These are phyloP conservation scores for Aureobasidium uvarum DNA, from an alignment of 2,329 filamentous ascomycete species.

Conservation along the genomic window DNA sequence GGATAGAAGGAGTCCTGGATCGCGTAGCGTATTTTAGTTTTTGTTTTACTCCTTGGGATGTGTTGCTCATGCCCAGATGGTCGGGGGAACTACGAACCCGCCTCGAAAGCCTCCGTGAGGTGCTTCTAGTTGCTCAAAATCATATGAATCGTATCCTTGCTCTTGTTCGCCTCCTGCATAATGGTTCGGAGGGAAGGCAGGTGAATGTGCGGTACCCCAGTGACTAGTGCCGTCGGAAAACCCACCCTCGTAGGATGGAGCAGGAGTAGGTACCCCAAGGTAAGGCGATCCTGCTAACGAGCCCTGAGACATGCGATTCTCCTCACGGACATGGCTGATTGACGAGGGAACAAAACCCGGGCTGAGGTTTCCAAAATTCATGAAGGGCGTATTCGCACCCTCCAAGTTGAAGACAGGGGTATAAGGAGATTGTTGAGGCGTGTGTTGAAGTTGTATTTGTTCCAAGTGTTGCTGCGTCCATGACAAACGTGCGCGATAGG, in stretches of 20 bases:
- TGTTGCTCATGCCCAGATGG: constrained; percentile 37
- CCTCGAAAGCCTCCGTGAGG: constrained; percentile 31
- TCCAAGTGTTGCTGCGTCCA: constrained; percentile 43
- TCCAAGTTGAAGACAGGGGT: constrained; percentile 42
- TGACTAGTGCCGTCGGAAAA: constrained; percentile 36
- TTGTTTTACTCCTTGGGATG: constrained; percentile 16
- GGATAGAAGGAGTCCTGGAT: constrained; percentile 22
- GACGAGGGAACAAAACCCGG: constrained; percentile 53
- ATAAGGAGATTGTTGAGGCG: constrained; percentile 39
- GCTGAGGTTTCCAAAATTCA: constrained; percentile 47
- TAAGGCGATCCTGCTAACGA: constrained; percentile 40
- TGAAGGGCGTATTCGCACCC: constrained; percentile 39
- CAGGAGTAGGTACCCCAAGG: constrained; percentile 45
- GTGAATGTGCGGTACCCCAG: constrained; percentile 39
- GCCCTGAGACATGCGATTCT: constrained; percentile 34
- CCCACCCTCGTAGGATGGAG: constrained; percentile 30
- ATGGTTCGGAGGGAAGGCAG: constrained; percentile 36
- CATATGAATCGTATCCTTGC: constrained; percentile 19
- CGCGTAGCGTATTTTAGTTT: constrained; percentile 26
- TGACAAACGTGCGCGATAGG: constrained; percentile 44
- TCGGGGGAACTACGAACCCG: constrained; percentile 39
- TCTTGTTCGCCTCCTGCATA: constrained; percentile 42
- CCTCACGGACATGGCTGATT: constrained; percentile 8
- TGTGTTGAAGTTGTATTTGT: constrained; percentile 36
- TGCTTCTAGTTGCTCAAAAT: constrained; percentile 26